phyloP scores from a whole-genome alignment of 345 rosid species.

The Clausena lansium region DNA sequence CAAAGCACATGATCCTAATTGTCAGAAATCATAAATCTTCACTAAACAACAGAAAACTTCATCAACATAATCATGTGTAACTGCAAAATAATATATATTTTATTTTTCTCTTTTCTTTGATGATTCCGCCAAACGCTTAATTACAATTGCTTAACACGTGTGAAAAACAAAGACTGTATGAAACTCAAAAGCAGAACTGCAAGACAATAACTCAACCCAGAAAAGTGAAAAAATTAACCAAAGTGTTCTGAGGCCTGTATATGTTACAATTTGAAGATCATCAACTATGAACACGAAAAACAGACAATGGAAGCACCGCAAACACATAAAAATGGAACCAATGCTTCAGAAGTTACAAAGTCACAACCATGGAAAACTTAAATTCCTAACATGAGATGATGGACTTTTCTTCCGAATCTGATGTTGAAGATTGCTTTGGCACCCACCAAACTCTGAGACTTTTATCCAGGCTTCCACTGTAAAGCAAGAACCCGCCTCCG shows the following conservation, averaged over 20 bases:
- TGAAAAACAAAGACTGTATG: background rate
- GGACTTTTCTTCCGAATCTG: conserved; percentile 12
- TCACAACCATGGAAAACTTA: background rate
- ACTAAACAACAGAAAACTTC: conserved; percentile 2
- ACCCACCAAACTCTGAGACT: conserved; percentile 95
- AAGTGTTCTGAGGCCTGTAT: background rate
- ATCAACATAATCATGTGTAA: conserved; percentile 1
- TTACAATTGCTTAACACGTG: conserved; percentile 14
- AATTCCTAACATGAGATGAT: conserved; percentile 8
- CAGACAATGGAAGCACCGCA: conserved; percentile 30
- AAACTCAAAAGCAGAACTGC: background rate
- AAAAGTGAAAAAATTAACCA: background rate
- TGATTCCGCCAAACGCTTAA: conserved; percentile 14
- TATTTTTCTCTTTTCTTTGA: background rate
- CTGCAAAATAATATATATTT: background rate
- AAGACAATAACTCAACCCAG: conserved; percentile 6
- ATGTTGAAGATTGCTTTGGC: conserved; percentile 35
- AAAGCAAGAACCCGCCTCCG: conserved; percentile 76
- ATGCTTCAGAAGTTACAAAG: conserved; percentile 18
- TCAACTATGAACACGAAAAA: conserved; percentile 16
- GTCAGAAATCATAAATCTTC: background rate
- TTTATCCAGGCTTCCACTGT: conserved; percentile 91
- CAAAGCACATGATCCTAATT: conserved; percentile 11
- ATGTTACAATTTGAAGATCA: background rate
- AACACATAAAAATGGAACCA: conserved; percentile 29